Conservation (phyloP, 176 grass and related monocot genomes). For the Phyllostachys edulis region DNA sequence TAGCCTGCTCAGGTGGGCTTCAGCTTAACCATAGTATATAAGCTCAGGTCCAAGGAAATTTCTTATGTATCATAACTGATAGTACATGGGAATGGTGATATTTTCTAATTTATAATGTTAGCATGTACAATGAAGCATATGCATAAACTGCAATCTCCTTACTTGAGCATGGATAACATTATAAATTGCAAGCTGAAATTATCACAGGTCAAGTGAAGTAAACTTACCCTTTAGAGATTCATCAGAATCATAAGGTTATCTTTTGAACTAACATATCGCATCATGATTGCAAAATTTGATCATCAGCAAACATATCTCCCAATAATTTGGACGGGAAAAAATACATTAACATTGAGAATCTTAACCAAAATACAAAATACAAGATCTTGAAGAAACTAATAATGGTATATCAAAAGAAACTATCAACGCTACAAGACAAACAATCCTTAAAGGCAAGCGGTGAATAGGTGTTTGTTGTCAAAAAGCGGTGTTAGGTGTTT, state of each 20-base stretch:
- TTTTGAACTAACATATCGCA: conserved; percentile 91
- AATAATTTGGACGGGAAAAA: conserved; percentile 67
- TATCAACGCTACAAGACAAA: neutral
- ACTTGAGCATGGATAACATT: neutral
- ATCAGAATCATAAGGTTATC: conserved; percentile 97
- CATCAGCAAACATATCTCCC: conserved; percentile 89
- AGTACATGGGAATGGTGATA: neutral
- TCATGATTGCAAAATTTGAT: conserved; percentile 95
- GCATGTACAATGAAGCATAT: neutral
- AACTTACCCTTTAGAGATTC: conserved; percentile 90
- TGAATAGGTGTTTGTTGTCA: neutral
- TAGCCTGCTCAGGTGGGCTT: conserved; percentile 1
- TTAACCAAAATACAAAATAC: neutral
- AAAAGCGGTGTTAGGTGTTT: neutral
- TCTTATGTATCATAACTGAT: neutral
- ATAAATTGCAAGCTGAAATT: conserved; percentile 18
- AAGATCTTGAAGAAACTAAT: conserved; percentile 9
- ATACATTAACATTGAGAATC: conserved; percentile 19
- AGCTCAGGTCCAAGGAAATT: neutral
- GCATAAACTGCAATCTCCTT: neutral
- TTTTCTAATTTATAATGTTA: neutral
- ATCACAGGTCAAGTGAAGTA: neutral
- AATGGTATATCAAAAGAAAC: neutral
- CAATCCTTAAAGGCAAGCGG: neutral
- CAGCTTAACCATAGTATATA: neutral